These are phyloP conservation scores for Neurospora sp. DNA, from an alignment of 2,329 filamentous ascomycete species.

Conservation along the genomic window DNA sequence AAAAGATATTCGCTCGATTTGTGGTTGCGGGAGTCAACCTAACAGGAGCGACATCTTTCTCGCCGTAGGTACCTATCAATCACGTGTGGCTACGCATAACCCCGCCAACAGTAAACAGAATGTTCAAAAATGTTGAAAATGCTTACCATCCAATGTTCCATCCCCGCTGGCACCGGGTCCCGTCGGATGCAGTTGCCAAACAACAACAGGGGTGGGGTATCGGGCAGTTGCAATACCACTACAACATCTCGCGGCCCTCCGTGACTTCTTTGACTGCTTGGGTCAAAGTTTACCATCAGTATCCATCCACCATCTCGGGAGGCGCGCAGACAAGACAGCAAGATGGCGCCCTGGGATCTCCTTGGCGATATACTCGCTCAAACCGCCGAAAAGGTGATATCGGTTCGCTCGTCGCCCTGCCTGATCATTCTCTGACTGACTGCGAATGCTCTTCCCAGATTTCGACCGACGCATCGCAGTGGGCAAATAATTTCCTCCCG, in stretches of 20 bases:
- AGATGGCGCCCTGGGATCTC: background rate
- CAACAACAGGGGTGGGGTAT: background rate
- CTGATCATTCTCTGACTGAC: background rate
- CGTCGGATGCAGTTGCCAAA: no score
- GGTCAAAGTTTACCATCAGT: background rate
- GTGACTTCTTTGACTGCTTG: background rate
- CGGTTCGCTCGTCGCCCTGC: background rate
- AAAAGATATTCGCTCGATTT: no score
- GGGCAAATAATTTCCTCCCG: background rate
- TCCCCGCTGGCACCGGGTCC: background rate
- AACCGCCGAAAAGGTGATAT: background rate
- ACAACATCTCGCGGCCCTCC: background rate
- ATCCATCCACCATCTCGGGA: background rate
- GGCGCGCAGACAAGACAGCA: background rate
- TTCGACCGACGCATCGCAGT: background rate
- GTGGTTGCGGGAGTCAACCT: no score
- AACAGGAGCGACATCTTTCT: no score
- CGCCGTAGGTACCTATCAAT: no score
- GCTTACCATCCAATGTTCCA: background rate
- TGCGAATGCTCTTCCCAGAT: background rate
- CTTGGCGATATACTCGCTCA: background rate
- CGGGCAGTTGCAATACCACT: background rate
- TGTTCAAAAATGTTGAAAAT: background rate
- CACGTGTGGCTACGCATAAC: background rate
- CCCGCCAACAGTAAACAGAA: background rate